Conservation (phyloP, 805 yeast species). For the Wickerhamomyces queroliae region DNA sequence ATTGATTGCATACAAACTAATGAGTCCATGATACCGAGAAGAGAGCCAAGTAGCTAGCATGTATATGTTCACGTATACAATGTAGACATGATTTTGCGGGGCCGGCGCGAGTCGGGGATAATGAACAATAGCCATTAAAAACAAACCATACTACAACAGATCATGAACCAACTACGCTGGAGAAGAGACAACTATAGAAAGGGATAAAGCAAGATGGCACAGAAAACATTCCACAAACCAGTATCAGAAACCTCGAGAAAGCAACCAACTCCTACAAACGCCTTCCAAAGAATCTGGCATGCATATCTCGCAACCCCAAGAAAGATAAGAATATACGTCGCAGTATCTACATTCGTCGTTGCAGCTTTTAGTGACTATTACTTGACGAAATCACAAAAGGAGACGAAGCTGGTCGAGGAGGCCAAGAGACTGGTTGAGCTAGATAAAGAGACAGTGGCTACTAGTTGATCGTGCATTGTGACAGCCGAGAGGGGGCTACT, state of each 20-base stretch:
- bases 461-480: not conserved
- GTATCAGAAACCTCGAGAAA: not conserved
- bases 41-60: constrained; percentile 5
- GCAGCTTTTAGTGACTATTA: constrained; percentile 20
- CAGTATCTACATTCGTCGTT: constrained; percentile 22
- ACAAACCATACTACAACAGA: too few species aligned
- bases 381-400: constrained; percentile 12
- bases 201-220: too few species aligned
- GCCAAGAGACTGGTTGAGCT: constrained; percentile 12
- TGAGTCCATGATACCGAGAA: not conserved
- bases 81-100: constrained; percentile 10
- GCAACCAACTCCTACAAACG: not conserved
- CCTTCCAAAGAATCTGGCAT: constrained; percentile 1
- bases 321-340: constrained; percentile 20
- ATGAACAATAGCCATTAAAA: too few species aligned
- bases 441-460: not conserved
- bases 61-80: constrained; percentile 2
- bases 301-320: constrained; percentile 20
- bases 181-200: too few species aligned
- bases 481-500: too few species aligned
- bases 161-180: too few species aligned
- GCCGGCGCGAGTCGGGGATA: too few species aligned
- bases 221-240: constrained; percentile 16
- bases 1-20: not conserved
- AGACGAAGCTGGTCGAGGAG: constrained; percentile 7